These are phyloP conservation scores for Ogataea paraovalis DNA, from an alignment of 805 yeast genomes.

Conservation along the genomic window DNA sequence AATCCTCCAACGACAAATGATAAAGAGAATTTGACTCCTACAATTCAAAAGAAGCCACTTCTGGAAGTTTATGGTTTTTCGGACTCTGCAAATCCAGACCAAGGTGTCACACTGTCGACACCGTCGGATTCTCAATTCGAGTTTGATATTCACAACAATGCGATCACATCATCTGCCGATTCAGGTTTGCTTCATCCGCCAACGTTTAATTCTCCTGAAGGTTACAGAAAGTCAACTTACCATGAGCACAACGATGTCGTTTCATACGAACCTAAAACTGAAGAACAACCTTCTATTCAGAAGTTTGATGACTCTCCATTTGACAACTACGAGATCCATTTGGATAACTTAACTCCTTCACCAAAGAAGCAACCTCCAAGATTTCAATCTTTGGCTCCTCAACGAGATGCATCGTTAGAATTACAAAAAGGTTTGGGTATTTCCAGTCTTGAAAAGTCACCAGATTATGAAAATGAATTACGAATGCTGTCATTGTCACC, in stretches of 20 bases:
- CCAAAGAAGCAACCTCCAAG: conserved; percentile 8
- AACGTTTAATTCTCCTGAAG: conserved; percentile 13
- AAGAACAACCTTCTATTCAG: neutral
- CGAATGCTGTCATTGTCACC: conserved; percentile 1
- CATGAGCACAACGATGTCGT: conserved; percentile 4
- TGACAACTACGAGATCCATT: conserved; percentile 12
- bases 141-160: neutral
- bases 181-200: conserved; percentile 5
- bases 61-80: conserved; percentile 23
- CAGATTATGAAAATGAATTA: conserved; percentile 1
- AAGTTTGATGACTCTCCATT: conserved; percentile 8
- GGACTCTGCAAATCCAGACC: conserved; percentile 2
- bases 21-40: neutral
- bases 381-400: conserved; percentile 5
- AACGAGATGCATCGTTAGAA: conserved; percentile 1
- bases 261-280: neutral
- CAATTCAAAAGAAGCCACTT: conserved; percentile 6
- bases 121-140: conserved; percentile 9
- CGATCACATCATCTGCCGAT: conserved; percentile 5
- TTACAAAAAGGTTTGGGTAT: conserved; percentile 1
- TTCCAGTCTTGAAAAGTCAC: neutral
- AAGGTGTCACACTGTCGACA: conserved; percentile 12
- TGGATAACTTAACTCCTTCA: conserved; percentile 18
- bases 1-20: neutral
- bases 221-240: conserved; percentile 10